A percentile compares a stretch with the other conserved stretches of the same genome.
Conservation (phyloP, 495 filamentous ascomycete genomes). For the Penicillium pancosmium region DNA sequence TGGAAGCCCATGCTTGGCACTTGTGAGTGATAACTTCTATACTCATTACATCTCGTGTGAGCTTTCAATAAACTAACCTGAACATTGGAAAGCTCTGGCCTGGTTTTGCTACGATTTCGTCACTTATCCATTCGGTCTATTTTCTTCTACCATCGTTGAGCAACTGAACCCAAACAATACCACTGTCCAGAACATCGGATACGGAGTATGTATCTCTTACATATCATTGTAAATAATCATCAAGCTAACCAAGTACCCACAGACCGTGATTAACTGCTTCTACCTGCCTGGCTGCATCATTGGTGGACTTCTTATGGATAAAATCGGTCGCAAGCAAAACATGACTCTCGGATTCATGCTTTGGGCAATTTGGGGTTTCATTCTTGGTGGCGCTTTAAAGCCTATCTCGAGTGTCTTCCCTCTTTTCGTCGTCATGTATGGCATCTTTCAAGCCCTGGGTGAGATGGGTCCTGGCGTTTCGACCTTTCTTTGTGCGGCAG, state of each 20-base stretch:
- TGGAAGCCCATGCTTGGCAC: constrained; percentile 46
- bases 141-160: constrained; percentile 40
- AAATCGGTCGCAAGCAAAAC: constrained; percentile 50
- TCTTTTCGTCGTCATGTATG: constrained; percentile 55
- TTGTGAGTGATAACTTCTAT: constrained; percentile 16
- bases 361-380: constrained; percentile 48
- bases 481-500: constrained; percentile 46
- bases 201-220: constrained; percentile 29
- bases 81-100: constrained; percentile 23
- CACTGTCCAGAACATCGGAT: constrained; percentile 48
- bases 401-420: constrained; percentile 48
- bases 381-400: constrained; percentile 46
- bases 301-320: constrained; percentile 50
- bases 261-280: constrained; percentile 53
- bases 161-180: constrained; percentile 43
- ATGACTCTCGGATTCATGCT: constrained; percentile 48
- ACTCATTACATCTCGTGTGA: neutral
- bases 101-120: constrained; percentile 50
- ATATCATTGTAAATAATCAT: too few relatives aligned
- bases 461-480: constrained; percentile 53
- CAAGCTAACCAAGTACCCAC: neutral
- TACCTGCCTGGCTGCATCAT: constrained; percentile 49
- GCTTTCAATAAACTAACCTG: neutral
- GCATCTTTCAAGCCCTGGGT: constrained; percentile 49
- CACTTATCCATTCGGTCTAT: constrained; percentile 43